phyloP scores from a whole-genome alignment of 2,329 filamentous ascomycete genomes.

The Trichoderma harzianum region DNA sequence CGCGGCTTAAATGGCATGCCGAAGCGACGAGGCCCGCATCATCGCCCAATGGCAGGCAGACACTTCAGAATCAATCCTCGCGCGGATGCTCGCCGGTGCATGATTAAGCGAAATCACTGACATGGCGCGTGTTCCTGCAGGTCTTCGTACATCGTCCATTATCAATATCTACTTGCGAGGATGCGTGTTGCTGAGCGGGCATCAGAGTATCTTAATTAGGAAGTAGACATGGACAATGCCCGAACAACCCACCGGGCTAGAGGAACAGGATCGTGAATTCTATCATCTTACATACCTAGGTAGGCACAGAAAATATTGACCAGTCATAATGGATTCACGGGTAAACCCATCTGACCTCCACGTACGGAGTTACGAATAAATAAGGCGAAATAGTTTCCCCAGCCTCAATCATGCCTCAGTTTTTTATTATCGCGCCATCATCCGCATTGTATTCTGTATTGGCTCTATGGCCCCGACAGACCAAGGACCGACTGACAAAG shows the following conservation, averaged over 20 bases:
- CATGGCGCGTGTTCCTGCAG: neutral
- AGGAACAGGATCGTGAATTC: neutral
- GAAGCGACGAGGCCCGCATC: neutral
- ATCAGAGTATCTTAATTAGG: neutral
- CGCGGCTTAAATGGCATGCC: neutral
- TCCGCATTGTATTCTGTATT: accelerated
- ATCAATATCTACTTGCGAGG: neutral
- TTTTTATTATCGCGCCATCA: neutral
- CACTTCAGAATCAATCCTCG: neutral
- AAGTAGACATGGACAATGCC: neutral
- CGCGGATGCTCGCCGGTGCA: neutral
- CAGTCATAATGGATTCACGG: neutral
- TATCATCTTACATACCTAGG: neutral
- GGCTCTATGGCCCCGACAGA: neutral
- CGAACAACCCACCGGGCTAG: neutral
- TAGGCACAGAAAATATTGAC: neutral
- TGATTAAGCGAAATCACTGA: neutral
- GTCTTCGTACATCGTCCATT: neutral
- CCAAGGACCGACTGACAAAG: neutral
- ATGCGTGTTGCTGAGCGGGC: neutral
- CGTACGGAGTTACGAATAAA: neutral
- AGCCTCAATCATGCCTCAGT: neutral
- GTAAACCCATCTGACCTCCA: neutral
- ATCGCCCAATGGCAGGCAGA: neutral
- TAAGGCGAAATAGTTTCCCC: neutral